Evolutionary conservation across 208 protist species (phyloP), one percentile per base, ranked within the genome.

Genomic region (Entamoeba dispar): DNA sequence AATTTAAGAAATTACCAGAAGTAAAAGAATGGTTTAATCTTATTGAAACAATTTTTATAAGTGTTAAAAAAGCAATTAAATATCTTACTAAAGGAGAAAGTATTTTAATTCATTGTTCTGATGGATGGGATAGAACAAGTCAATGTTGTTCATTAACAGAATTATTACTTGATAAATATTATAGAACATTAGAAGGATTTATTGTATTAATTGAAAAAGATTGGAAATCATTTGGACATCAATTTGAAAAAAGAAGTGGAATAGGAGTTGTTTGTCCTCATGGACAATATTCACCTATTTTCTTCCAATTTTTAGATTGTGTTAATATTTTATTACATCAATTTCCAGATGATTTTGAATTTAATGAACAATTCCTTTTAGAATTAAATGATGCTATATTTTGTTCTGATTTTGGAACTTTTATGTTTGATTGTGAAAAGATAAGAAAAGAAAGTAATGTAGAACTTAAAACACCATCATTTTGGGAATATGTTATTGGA

Each of bases 81-180:
- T 49, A 38, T 90, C 69, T 49, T 90, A 49, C 47, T 90, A n/a
- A 92, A 34, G 57, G 19, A 27, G 50, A 43, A 22, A 93, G 77
- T 34, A 94, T 95, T 10, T 38, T 96, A 4, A 91, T 96, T 5
- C 96, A 96, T 77, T 96, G 96, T 93, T 95, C 95, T 52, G 98
- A 99, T 94, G 98, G 98, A 0, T 98, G 98, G 98, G 98, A 99
- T 95, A 93, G 98, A 52, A 99, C 98, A 5, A 86, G 97, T 27
- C 97, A 98, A 94, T 77, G 98, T 10, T 94, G 92, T 49, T 94
- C 97, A 1, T 94, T 98, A 0, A 91, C 97, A 8, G 94, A 97
- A 95, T 19, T 99, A 34, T 92, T 98, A 22, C 92, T 99, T 3
- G 98, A 99, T 93, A 96, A 97, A 4, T 97, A 96, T 94, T 99